Evolutionary conservation across 2,329 filamentous ascomycete species (phyloP), one percentile per base, ranked within the genome.

Genomic region (Hypoxylon sp.): DNA sequence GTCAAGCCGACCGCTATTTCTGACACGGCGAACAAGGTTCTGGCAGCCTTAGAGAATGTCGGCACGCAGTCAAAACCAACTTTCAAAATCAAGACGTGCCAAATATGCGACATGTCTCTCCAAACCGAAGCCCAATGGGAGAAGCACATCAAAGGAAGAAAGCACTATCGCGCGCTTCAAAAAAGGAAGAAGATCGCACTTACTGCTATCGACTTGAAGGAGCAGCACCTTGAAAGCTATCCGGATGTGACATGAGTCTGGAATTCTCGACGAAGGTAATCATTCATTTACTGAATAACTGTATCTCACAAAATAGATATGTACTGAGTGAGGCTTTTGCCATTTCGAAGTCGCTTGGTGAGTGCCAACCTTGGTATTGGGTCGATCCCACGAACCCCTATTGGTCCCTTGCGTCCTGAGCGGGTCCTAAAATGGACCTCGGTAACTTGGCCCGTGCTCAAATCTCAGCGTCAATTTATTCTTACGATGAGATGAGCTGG

Each of bases 61-160:
- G 75, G 88, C 7, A 75, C 74, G 3, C 78, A 80, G 0, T 71
- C 69, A 21, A 83, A 84, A 55, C 32, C 47, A 4, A 38, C 13
- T 2, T 61, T 64, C 13, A 63, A 65, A 26, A 51, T 65, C 13
- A 80, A 80, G 60, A 81, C 78, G 12, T 99, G 94, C 64, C 84
- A 90, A 2, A 60, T 85, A 1, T 99, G 94, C 66, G 74, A 90
- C 61, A 80, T 81, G 49, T 82, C 83, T 15, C 71, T 79, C 3
- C 67, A 86, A 43, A 83, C 80, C 2, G 81, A 86, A 56, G 74
- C 79, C 51, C 64, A 75, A 48, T 80, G 78, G 78, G 59, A 72
- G 43, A 63, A 59, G 34, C 79, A 82, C 59, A 54, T 80, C 8
- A 72, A 72, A 13, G 73, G 77, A 29, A 70, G 69, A 37, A 69